Base-by-base conservation (phyloP, 2,329 filamentous ascomycete genomes). In the Xylariaceae sp. region DNA sequence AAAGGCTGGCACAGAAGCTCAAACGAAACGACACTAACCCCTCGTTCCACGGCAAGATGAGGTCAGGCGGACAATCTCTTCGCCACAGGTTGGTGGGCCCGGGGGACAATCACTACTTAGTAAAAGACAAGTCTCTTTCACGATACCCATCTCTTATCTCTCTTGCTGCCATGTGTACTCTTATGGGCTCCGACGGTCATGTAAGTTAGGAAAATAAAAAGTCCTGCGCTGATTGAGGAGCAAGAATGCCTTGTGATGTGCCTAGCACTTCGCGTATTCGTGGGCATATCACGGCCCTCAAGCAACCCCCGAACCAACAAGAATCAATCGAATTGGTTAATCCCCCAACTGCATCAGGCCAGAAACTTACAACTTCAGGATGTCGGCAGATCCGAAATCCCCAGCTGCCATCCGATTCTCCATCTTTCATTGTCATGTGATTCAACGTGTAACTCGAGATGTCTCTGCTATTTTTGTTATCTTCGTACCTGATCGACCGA, bases 21-120 rank as follows among this genome's bases (percentile, higher is more conserved):
- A 18, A 48, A 52, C 34, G 23, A 30, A 30, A 30, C 23, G 23
- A 30, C 35, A 34, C 47, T 57, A 62, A 60, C 62, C 62, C 62
- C 62, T 64, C 62, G 62, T 60, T 57, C 56, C 55, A 51, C 55
- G 15, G 57, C 59, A 64, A 62, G 56, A 59, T 44, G 59, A 53
- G 53, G 59, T 64, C 62, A 64, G 55, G 62, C 57, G 62, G 57
- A 49, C 50, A 51, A 50, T 57, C 9, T n/a, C 47, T 56, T 58
- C 49, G 51, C 62, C 60, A 58, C 55, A 47, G 62, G 60, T 60
- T 45, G 53, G 37, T 18, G 47, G 47, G 17, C 17, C 59, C 45
- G 50, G 35, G 35, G 45, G 53, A 10, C 55, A 52, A 58, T 57
- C 60, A 18, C 23, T 47, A 35, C 37, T 42, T 17, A 47, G 37